Conservation (phyloP, 352 stramenopile genomes). For the Globisporangium yorkense region DNA sequence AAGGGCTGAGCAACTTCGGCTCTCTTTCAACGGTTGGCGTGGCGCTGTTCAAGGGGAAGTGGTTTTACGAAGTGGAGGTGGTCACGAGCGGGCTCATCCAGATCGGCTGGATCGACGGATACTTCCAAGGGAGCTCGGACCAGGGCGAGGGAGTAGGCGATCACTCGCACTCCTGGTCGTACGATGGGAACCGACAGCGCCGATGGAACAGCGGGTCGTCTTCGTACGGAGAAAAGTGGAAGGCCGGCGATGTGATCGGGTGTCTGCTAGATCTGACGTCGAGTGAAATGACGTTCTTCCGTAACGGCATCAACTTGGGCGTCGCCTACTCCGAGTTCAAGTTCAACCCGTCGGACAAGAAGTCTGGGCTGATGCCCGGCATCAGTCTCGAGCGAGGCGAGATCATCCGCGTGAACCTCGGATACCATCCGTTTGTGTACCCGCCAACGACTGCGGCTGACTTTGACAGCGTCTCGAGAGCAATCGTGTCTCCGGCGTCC, state of each 20-base stretch:
- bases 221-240: slow-evolving; percentile 89
- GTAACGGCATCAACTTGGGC: slow-evolving; percentile 82
- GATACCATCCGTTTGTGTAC: slow-evolving; percentile 73
- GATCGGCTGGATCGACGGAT: slow-evolving; percentile 90
- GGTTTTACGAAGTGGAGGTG: slow-evolving; percentile 93
- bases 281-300: slow-evolving; percentile 83
- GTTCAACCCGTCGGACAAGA: slow-evolving; percentile 34
- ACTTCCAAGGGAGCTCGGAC: slow-evolving; percentile 89
- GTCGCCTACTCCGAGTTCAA: slow-evolving; percentile 72
- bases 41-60: slow-evolving; percentile 77
- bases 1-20: slow-evolving; percentile 86
- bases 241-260: slow-evolving; percentile 88
- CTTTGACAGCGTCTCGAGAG: slow-evolving; percentile 62
- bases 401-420: slow-evolving; percentile 84
- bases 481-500: slow-evolving; percentile 36
- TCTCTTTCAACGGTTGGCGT: slow-evolving; percentile 77
- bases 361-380: slow-evolving; percentile 73
- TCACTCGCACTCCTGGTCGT: slow-evolving; percentile 90
- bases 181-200: slow-evolving; percentile 88
- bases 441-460: slow-evolving; percentile 52
- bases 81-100: slow-evolving; percentile 89
- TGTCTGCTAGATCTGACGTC: slow-evolving; percentile 82
- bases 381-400: slow-evolving; percentile 85
- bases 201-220: slow-evolving; percentile 89
- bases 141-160: slow-evolving; percentile 90